These are phyloP conservation scores for Aspergillus sclerotioniger DNA, from an alignment of 495 filamentous ascomycete genomes.

Conservation along the genomic window DNA sequence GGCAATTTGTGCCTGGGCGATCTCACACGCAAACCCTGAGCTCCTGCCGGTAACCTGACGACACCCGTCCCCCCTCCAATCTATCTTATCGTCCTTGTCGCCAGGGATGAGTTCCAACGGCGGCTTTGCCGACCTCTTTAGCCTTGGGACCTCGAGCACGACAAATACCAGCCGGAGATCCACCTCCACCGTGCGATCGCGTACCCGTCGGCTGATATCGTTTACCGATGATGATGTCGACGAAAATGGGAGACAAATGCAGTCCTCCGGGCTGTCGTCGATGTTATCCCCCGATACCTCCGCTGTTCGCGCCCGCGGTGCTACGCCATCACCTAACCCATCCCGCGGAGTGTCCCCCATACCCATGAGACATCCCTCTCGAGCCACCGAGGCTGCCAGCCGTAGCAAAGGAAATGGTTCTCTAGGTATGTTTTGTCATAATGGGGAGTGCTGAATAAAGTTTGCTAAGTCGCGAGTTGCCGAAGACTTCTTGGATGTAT, in stretches of 20 bases:
- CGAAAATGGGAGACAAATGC: slow-evolving; percentile 30
- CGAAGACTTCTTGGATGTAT: slow-evolving; percentile 47
- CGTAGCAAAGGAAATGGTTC: slow-evolving; percentile 25
- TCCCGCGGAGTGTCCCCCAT: slow-evolving; percentile 49
- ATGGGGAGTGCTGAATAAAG: slow-evolving; percentile 26
- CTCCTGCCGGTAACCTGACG: slow-evolving; percentile 24
- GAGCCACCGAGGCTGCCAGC: slow-evolving; percentile 29
- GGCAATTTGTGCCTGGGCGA: slow-evolving; percentile 42
- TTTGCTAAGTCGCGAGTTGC: slow-evolving; percentile 32
- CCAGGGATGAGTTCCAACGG: slow-evolving; percentile 48
- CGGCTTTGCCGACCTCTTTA: slow-evolving; percentile 39
- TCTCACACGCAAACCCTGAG: slow-evolving; percentile 23
- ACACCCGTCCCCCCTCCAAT: slow-evolving; percentile 20
- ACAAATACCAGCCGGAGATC: slow-evolving; percentile 31
- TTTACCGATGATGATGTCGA: slow-evolving; percentile 40
- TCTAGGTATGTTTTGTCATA: slow-evolving; percentile 24
- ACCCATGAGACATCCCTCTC: slow-evolving; percentile 46
- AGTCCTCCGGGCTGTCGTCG: slow-evolving; percentile 34
- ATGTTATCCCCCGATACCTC: slow-evolving; percentile 27
- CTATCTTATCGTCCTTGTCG: slow-evolving; percentile 18
- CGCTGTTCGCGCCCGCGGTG: slow-evolving; percentile 37
- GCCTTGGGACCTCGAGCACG: slow-evolving; percentile 31
- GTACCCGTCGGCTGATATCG: slow-evolving; percentile 44
- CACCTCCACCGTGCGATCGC: slow-evolving; percentile 42
- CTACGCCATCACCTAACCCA: slow-evolving; percentile 42